A percentile compares a stretch with the other conserved stretches of the same genome.
These are phyloP conservation scores for Globisporangium nodosum DNA, from an alignment of 352 stramenopile species.

Conservation along the genomic window DNA sequence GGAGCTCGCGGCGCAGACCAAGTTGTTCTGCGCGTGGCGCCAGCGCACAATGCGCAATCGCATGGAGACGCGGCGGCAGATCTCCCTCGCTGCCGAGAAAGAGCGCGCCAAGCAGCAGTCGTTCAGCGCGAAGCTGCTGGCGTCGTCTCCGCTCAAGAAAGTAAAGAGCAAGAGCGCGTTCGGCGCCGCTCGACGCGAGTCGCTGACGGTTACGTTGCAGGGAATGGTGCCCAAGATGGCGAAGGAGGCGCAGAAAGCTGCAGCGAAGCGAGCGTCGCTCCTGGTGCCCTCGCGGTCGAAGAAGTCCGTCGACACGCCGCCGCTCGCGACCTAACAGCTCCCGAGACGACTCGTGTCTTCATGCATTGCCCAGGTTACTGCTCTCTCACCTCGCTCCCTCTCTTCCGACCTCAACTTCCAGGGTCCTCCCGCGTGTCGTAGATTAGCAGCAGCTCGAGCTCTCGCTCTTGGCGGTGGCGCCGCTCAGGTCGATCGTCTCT, in stretches of 20 bases:
- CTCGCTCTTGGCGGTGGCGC: slow-evolving; percentile 59
- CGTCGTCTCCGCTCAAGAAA: neutral
- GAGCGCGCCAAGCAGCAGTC: slow-evolving; percentile 1
- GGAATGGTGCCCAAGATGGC: neutral
- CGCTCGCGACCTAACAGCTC: neutral
- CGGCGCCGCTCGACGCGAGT: neutral
- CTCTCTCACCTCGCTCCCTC: slow-evolving; percentile 1
- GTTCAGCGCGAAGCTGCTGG: neutral
- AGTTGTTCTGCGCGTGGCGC: slow-evolving; percentile 50
- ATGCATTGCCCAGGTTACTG: slow-evolving; percentile 1
- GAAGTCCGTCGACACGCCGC: neutral
- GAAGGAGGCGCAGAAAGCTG: neutral
- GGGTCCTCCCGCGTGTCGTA: neutral
- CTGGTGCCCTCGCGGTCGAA: neutral
- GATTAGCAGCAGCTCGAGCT: slow-evolving; percentile 70
- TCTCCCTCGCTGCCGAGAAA: slow-evolving; percentile 27
- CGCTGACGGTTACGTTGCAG: neutral
- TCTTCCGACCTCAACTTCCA: neutral
- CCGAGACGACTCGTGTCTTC: neutral
- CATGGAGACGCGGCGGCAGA: slow-evolving; percentile 29
- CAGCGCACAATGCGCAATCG: slow-evolving; percentile 29
- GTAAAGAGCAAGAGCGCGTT: neutral
- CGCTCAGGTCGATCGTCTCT: slow-evolving; percentile 82
- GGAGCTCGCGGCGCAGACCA: slow-evolving; percentile 45
- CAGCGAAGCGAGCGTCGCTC: neutral